Conservation (phyloP, 1,139 yeast genomes). For the Hansenula lynferdii region DNA sequence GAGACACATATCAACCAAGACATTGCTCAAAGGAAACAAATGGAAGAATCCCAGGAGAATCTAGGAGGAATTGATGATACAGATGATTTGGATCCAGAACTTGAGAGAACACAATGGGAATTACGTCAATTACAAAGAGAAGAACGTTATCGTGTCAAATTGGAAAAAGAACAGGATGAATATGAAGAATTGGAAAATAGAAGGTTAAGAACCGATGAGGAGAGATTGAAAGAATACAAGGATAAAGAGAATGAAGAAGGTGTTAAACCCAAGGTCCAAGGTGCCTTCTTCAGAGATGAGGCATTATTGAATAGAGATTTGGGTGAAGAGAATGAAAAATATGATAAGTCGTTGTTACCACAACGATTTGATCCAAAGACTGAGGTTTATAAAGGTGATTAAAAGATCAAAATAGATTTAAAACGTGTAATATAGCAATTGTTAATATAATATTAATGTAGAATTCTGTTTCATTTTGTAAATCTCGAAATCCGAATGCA, state of each 20-base stretch:
- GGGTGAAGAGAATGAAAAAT: conserved; percentile 19
- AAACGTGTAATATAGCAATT: too few relatives aligned
- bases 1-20: conserved; percentile 25
- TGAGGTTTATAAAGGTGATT: too few relatives aligned
- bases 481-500: too few relatives aligned
- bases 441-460: too few relatives aligned
- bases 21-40: conserved; percentile 14
- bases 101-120: conserved; percentile 43
- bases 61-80: conserved; percentile 44
- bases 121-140: conserved; percentile 37
- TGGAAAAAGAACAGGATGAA: conserved; percentile 34
- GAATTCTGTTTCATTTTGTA: too few relatives aligned
- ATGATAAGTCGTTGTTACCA: conserved; percentile 19
- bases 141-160: conserved; percentile 35
- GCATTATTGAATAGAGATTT: conserved; percentile 10
- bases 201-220: conserved; percentile 24
- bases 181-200: conserved; percentile 33
- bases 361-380: conserved; percentile 14
- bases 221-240: conserved; percentile 15
- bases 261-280: conserved; percentile 12
- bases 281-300: conserved; percentile 19
- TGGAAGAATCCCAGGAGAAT: conserved; percentile 16
- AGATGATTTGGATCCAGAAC: conserved; percentile 47
- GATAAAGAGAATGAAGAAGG: conserved; percentile 10
- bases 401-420: too few relatives aligned